These are phyloP conservation scores for Wallacemonas sp. DNA, from an alignment of 208 protist species.

Conservation along the genomic window DNA sequence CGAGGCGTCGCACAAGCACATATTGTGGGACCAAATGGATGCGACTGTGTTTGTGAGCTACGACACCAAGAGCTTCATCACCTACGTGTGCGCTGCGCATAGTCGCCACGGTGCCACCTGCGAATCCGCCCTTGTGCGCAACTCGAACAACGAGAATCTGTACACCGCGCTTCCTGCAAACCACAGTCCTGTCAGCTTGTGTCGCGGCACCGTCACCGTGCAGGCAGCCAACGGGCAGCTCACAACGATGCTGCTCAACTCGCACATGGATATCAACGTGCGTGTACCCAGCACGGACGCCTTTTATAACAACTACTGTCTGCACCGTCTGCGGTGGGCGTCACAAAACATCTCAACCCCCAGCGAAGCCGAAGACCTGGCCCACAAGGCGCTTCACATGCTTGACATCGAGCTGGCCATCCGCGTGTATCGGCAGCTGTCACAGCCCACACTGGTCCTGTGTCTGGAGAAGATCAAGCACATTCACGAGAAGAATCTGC, in stretches of 20 bases:
- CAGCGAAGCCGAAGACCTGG: constrained; percentile 84
- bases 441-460: constrained; percentile 92
- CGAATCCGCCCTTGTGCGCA: constrained; percentile 66
- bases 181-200: constrained; percentile 73
- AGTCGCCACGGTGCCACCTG: constrained; percentile 88
- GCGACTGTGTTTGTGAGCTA: constrained; percentile 86
- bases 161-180: constrained; percentile 66
- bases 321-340: constrained; percentile 90
- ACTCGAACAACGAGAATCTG: constrained; percentile 57
- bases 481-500: constrained; percentile 94
- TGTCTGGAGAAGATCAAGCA: constrained; percentile 90
- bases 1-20: constrained; percentile 45
- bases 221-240: constrained; percentile 74
- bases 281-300: constrained; percentile 56
- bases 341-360: constrained; percentile 86
- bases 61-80: constrained; percentile 73
- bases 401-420: constrained; percentile 94
- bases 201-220: constrained; percentile 78
- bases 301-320: constrained; percentile 90
- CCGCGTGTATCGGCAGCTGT: constrained; percentile 91
- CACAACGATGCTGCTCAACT: constrained; percentile 60
- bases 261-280: constrained; percentile 62
- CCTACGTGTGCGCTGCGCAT: constrained; percentile 88
- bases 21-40: constrained; percentile 93
- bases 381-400: constrained; percentile 89